Conservation (phyloP, 1,284 basidiomycete genomes). For the Ceratobasidium papillatum region DNA sequence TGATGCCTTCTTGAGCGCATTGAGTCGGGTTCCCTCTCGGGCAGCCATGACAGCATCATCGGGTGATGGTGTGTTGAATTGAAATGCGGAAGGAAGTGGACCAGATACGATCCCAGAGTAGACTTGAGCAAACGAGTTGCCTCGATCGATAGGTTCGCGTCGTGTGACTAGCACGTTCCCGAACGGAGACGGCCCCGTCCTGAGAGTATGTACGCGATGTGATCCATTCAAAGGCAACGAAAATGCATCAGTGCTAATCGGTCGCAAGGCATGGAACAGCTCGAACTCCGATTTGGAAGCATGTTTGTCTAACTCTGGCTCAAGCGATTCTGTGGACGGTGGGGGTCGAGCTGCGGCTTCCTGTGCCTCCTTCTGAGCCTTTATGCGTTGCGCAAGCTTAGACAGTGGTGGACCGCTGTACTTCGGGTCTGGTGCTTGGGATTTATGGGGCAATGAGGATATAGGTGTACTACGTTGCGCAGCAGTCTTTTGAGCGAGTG, state of each 20-base stretch:
- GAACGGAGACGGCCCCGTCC: slow-evolving; percentile 38
- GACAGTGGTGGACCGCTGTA: slow-evolving; percentile 64
- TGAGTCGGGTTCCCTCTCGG: slow-evolving; percentile 68
- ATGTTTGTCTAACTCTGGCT: not conserved
- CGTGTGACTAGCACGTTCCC: slow-evolving; percentile 33
- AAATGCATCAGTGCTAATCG: not conserved
- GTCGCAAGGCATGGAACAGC: slow-evolving; percentile 4
- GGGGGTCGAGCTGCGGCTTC: slow-evolving; percentile 24
- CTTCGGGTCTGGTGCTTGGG: not conserved
- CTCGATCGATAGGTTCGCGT: not conserved
- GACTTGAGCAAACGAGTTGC: slow-evolving; percentile 2
- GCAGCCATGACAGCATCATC: slow-evolving; percentile 85
- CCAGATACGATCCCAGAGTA: slow-evolving; percentile 20
- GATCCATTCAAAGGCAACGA: not conserved
- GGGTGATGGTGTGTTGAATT: slow-evolving; percentile 85
- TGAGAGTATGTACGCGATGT: not conserved
- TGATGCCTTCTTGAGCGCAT: slow-evolving; percentile 35
- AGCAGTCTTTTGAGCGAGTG: slow-evolving; percentile 33
- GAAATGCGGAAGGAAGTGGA: slow-evolving; percentile 54
- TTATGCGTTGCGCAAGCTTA: slow-evolving; percentile 76
- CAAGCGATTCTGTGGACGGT: slow-evolving; percentile 66
- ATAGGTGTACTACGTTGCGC: not conserved
- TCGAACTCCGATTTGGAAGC: slow-evolving; percentile 11
- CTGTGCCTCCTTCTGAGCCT: slow-evolving; percentile 59
- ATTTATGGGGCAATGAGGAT: not conserved